These are phyloP conservation scores for Leucoagaricus sp. DNA, from an alignment of 1,284 basidiomycete genomes.

Conservation along the genomic window DNA sequence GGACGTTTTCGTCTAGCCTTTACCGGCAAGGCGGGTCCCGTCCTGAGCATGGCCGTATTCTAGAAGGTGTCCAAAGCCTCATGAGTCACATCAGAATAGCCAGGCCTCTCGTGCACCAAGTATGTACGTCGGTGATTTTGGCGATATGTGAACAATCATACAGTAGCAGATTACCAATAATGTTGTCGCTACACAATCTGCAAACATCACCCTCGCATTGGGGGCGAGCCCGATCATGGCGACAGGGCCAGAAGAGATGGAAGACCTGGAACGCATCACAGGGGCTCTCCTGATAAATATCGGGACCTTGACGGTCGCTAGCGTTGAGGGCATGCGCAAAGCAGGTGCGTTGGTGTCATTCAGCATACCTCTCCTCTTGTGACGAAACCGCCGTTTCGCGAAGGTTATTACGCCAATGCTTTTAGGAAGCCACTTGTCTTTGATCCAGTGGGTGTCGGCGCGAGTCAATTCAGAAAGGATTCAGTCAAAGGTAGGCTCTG, in stretches of 20 bases:
- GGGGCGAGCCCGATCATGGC: slow-evolving; percentile 96
- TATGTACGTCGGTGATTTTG: slow-evolving; percentile 29
- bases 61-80: slow-evolving; percentile 37
- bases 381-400: background rate
- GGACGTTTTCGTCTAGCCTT: slow-evolving; percentile 1
- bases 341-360: slow-evolving; percentile 53
- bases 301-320: slow-evolving; percentile 72
- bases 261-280: slow-evolving; percentile 71
- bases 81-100: slow-evolving; percentile 51
- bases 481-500: slow-evolving; percentile 48
- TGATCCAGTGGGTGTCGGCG: slow-evolving; percentile 94
- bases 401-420: slow-evolving; percentile 66
- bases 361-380: background rate
- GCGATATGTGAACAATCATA: slow-evolving; percentile 1
- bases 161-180: slow-evolving; percentile 90
- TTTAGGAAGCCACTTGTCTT: slow-evolving; percentile 84
- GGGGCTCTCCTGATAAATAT: slow-evolving; percentile 87
- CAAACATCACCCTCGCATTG: slow-evolving; percentile 89
- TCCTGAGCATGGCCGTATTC: slow-evolving; percentile 23
- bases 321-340: slow-evolving; percentile 78
- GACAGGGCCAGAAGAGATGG: slow-evolving; percentile 80
- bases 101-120: slow-evolving; percentile 83
- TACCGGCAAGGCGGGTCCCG: background rate
- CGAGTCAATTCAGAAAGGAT: slow-evolving; percentile 71
- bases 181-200: slow-evolving; percentile 89